Evolutionary conservation across 306 rosid species (phyloP).

Genomic region (Malus asiatica): DNA sequence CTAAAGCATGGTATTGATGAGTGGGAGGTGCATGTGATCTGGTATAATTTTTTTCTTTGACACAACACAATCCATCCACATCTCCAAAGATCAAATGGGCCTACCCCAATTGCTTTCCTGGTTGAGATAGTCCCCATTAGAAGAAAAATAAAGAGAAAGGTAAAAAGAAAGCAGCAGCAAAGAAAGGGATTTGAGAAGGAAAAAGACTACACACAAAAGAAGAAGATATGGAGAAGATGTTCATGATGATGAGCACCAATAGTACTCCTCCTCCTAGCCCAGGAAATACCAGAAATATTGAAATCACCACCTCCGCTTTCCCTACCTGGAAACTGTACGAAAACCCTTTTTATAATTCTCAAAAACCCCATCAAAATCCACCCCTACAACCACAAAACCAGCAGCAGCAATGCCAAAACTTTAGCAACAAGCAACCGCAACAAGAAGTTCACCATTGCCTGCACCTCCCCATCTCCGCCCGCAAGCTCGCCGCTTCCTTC

Average conservation of each 20-base stretch:
- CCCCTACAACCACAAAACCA: neutral
- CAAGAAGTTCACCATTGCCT: slow-evolving; percentile 9
- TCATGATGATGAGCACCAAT: slow-evolving; percentile 33
- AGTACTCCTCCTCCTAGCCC: slow-evolving; percentile 3
- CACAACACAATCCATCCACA: slow-evolving; percentile 5
- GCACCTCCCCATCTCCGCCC: slow-evolving; percentile 28
- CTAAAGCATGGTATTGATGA: slow-evolving; percentile 21
- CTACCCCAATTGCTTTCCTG: slow-evolving; percentile 22
- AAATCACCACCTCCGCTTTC: slow-evolving; percentile 27
- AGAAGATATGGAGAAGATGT: slow-evolving; percentile 28
- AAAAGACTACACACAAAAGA: slow-evolving; percentile 1
- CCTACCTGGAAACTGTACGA: slow-evolving; percentile 58
- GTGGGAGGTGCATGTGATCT: slow-evolving; percentile 39
- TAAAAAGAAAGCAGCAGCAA: slow-evolving; percentile 6
- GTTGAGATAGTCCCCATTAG: slow-evolving; percentile 9
- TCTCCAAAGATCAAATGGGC: slow-evolving; percentile 21
- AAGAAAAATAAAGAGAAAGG: slow-evolving; percentile 4
- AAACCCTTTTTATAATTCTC: slow-evolving; percentile 46
- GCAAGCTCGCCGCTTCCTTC: slow-evolving; percentile 37
- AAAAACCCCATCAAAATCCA: neutral
- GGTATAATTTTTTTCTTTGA: neutral
- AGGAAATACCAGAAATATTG: slow-evolving; percentile 15
- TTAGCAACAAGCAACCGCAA: neutral
- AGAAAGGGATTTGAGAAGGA: neutral
- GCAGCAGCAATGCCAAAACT: slow-evolving; percentile 7